Percentiles rank a stretch among this genome's conserved stretches.
phyloP scores from a whole-genome alignment of 148 eudicot species.

The Rhododendron kiyosumense region DNA sequence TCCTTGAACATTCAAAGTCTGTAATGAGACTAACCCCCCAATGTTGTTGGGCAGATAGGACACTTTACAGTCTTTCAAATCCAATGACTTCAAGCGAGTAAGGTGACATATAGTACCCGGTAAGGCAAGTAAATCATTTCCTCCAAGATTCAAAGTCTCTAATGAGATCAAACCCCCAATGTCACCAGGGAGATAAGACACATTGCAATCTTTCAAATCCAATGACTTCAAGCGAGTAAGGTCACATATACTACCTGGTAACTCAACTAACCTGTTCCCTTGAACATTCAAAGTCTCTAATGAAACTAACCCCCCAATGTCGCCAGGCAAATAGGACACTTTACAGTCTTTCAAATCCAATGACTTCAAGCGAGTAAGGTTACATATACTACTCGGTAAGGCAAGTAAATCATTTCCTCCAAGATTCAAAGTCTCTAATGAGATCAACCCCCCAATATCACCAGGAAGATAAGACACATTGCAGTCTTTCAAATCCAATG shows the following conservation, averaged over 20 bases:
- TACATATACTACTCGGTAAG: neutral
- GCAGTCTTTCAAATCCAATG: neutral
- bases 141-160: neutral
- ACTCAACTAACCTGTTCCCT: neutral
- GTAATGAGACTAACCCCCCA: neutral
- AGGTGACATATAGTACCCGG: neutral
- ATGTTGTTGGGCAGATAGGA: neutral
- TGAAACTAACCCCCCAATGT: neutral
- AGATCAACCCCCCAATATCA: neutral
- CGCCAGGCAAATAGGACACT: neutral
- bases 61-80: neutral
- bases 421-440: neutral
- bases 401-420: neutral
- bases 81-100: neutral
- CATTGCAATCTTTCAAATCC: neutral
- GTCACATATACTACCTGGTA: neutral
- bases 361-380: neutral
- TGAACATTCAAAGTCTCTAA: neutral
- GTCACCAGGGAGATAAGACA: neutral
- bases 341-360: neutral
- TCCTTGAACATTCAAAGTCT: neutral
- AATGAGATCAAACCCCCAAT: neutral
- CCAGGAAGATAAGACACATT: neutral
- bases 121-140: neutral
- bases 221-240: neutral